A percentile compares a stretch with the other conserved stretches of the same genome.
Evolutionary conservation across 2,329 filamentous ascomycete species (phyloP).

Genomic region (Nannizziopsis arthrosporioides): DNA sequence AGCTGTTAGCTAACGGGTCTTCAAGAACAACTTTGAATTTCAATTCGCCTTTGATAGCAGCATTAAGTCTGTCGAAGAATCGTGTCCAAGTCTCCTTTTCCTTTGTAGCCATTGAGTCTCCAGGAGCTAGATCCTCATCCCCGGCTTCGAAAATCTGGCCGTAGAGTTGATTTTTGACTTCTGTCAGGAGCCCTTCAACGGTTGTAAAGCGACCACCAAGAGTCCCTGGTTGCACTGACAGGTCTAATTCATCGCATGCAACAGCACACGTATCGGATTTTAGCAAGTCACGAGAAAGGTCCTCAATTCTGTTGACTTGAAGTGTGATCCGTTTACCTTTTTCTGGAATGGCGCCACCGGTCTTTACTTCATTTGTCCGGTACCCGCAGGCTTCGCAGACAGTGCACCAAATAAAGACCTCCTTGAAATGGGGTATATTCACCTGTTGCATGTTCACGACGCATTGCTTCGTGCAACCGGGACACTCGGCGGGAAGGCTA

Average conservation of each 20-base stretch:
- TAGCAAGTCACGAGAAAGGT: constrained; percentile 83
- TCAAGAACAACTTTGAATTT: constrained; percentile 73
- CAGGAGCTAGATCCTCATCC: constrained; percentile 46
- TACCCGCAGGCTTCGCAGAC: constrained; percentile 87
- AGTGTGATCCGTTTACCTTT: constrained; percentile 76
- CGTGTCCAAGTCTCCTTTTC: constrained; percentile 62
- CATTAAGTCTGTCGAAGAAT: constrained; percentile 68
- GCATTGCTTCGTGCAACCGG: constrained; percentile 76
- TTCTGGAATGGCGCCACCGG: constrained; percentile 79
- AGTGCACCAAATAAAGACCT: constrained; percentile 91
- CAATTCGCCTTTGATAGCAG: constrained; percentile 66
- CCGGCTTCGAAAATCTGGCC: constrained; percentile 73
- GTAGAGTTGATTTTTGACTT: constrained; percentile 81
- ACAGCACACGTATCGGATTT: constrained; percentile 90
- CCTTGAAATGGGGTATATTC: constrained; percentile 94
- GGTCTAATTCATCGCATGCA: constrained; percentile 72
- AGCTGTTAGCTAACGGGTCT: constrained; percentile 85
- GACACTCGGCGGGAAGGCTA: constrained; percentile 81
- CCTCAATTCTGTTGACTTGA: constrained; percentile 53
- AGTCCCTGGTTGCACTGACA: constrained; percentile 84
- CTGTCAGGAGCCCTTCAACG: constrained; percentile 81
- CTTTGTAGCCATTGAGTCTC: constrained; percentile 60
- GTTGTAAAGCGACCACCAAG: constrained; percentile 95
- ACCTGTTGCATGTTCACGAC: constrained; percentile 98
- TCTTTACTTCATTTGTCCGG: constrained; percentile 94